phyloP scores from a whole-genome alignment of 208 protist species.

The Trypanosoma grayi region DNA sequence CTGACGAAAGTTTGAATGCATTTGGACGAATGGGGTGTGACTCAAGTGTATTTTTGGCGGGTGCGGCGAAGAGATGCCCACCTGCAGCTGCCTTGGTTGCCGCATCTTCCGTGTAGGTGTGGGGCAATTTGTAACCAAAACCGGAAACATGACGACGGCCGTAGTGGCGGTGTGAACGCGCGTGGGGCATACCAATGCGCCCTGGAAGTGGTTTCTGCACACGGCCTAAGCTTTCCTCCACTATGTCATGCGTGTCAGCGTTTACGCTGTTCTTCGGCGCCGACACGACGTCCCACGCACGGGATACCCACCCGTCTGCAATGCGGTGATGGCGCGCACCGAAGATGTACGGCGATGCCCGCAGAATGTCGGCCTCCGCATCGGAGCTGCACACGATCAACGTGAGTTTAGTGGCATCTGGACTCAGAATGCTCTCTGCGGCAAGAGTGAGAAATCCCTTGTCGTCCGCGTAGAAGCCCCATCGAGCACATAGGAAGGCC shows the following conservation, averaged over 20 bases:
- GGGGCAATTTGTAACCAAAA: slow-evolving; percentile 78
- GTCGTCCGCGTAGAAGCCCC: slow-evolving; percentile 89
- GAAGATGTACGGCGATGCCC: slow-evolving; percentile 66
- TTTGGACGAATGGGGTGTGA: slow-evolving; percentile 49
- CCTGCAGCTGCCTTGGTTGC: slow-evolving; percentile 56
- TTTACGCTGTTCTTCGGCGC: slow-evolving; percentile 25
- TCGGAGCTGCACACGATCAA: slow-evolving; percentile 56
- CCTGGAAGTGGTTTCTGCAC: slow-evolving; percentile 68
- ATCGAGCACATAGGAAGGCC: slow-evolving; percentile 79
- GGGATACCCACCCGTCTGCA: slow-evolving; percentile 57
- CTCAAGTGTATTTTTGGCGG: slow-evolving; percentile 41
- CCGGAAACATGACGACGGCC: slow-evolving; percentile 71
- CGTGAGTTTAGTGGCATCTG: slow-evolving; percentile 52
- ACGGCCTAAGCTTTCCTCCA: slow-evolving; percentile 54
- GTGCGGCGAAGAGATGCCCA: slow-evolving; percentile 73
- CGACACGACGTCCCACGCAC: slow-evolving; percentile 78
- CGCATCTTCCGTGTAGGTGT: slow-evolving; percentile 69
- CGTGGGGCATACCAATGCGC: slow-evolving; percentile 59
- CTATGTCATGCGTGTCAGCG: slow-evolving; percentile 38
- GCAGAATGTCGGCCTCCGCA: slow-evolving; percentile 51
- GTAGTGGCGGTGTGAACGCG: slow-evolving; percentile 72
- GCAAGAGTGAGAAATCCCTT: slow-evolving; percentile 71
- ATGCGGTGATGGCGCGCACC: slow-evolving; percentile 83
- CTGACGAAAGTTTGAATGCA: slow-evolving; percentile 38
- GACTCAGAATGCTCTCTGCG: slow-evolving; percentile 61